phyloP scores from a whole-genome alignment of 1,284 basidiomycete species.

The Moesziomyces sp. region DNA sequence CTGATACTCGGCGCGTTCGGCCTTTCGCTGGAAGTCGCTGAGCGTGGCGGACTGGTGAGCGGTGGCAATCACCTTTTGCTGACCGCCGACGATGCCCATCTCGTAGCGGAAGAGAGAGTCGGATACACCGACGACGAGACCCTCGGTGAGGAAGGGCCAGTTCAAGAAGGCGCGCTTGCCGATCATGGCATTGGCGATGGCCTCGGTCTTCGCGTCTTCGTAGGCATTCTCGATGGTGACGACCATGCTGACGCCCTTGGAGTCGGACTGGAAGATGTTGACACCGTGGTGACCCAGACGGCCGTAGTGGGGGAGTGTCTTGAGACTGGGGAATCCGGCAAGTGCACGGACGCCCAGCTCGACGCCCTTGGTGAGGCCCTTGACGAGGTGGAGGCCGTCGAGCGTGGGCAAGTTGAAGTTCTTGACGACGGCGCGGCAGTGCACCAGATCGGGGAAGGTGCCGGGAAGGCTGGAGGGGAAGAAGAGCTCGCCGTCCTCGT shows the following conservation, averaged over 20 bases:
- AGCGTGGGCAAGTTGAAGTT: constrained; percentile 84
- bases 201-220: constrained; percentile 74
- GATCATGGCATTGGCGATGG: constrained; percentile 77
- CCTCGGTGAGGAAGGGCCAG: constrained; percentile 97
- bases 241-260: constrained; percentile 90
- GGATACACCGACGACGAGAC: constrained; percentile 84
- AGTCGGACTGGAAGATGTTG: constrained; percentile 91
- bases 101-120: constrained; percentile 86
- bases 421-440: constrained; percentile 82
- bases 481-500: constrained; percentile 71
- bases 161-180: constrained; percentile 79
- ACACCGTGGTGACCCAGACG: constrained; percentile 86
- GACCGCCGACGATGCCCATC: constrained; percentile 50
- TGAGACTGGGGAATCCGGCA: constrained; percentile 93
- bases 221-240: constrained; percentile 82
- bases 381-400: constrained; percentile 81
- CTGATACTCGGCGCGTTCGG: constrained; percentile 75
- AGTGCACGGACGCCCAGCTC: constrained; percentile 85
- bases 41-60: constrained; percentile 52
- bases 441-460: constrained; percentile 90
- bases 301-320: constrained; percentile 85
- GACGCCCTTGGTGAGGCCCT: constrained; percentile 89
- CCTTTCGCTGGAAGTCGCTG: constrained; percentile 72
- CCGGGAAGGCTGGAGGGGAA: constrained; percentile 93
- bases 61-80: constrained; percentile 44